Conservation (phyloP, 768 basidiomycete genomes). For the Tremella fuciformis region DNA sequence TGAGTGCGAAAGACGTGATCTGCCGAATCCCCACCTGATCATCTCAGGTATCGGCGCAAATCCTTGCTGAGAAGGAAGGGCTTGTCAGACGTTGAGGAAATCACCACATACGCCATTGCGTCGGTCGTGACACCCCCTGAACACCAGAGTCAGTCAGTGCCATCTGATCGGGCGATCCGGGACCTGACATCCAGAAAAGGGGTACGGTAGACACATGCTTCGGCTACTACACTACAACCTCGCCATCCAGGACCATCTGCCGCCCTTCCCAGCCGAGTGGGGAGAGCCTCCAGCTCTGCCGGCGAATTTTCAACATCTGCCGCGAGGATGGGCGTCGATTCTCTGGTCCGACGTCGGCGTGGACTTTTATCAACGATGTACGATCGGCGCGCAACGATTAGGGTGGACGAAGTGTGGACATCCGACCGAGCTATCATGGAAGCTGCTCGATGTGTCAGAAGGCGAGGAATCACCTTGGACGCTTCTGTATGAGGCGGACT, state of each 20-base stretch:
- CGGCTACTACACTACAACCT: conserved; percentile 30
- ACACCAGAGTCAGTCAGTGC: conserved; percentile 27
- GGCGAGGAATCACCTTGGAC: background rate
- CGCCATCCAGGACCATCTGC: conserved; percentile 12
- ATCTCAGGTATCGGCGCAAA: conserved; percentile 25
- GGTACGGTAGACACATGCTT: conserved; percentile 35
- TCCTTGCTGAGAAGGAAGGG: conserved; percentile 19
- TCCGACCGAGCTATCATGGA: conserved; percentile 26
- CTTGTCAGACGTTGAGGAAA: conserved; percentile 14
- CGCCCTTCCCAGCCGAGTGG: conserved; percentile 23
- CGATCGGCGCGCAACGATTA: conserved; percentile 10
- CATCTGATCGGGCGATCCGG: background rate
- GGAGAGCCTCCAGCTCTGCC: conserved; percentile 14
- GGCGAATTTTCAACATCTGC: conserved; percentile 6
- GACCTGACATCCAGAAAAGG: conserved; percentile 21
- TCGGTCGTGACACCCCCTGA: conserved; percentile 36
- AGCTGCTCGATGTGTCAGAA: conserved; percentile 8
- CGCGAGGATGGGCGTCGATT: conserved; percentile 26
- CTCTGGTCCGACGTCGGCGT: conserved; percentile 39
- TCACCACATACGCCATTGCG: conserved; percentile 30
- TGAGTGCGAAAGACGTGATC: conserved; percentile 6
- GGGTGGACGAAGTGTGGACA: conserved; percentile 27
- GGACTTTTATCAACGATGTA: conserved; percentile 28
- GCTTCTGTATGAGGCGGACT: background rate
- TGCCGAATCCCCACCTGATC: background rate